Base-by-base conservation (phyloP, 192 early-diverging fungal genomes). In the Funneliformis geosporum region DNA sequence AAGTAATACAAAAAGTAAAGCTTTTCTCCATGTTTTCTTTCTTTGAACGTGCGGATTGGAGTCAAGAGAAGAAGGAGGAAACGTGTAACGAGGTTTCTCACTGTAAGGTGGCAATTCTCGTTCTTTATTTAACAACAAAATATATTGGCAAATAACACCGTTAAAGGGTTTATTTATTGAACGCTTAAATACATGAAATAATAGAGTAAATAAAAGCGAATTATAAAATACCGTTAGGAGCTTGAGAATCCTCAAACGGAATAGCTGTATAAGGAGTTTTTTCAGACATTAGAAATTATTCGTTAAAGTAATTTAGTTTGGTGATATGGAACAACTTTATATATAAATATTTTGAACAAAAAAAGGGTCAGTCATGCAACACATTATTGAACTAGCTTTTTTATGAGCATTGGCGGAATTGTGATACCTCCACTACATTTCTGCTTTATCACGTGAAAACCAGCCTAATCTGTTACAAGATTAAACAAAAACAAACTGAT, bases 21-120 rank as follows among this genome's bases (percentile, higher is more conserved):
- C 70, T 46, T 27, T 72, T 27, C 25, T 72, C 70, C 70, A 72
- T 27, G 38, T 5, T 50, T 47, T 72, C 12, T 16, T 68, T 69
- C 38, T 69, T 69, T n/a, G 18, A 69, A 39, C 28, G 42, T 23
- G 12, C 62, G 9, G 12, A 27, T 28, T n/a, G n/a, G n/a, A 14
- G 8, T 25, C 33, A 25, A 0, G 4, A 28, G 4, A 25, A 65
- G 12, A 9, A 5, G 8, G 21, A 18, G 25, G 6, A 61, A 8
- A 2, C 6, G 62, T 25, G 16, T 14, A 25, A 33, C 16, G 62
- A 38, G 28, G 28, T 38, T 65, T 33, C 28, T 65, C 28, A 38
- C 62, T 65, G 9, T 65, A 42, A 69, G 21, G 18, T 21, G 67
- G 67, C 21, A 69, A n/a, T 43, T 69, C 18, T 69, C 38, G 67